A percentile compares a stretch with the other conserved stretches of the same genome.
phyloP scores from a whole-genome alignment of 805 yeast genomes.

The Candida glaebosa region DNA sequence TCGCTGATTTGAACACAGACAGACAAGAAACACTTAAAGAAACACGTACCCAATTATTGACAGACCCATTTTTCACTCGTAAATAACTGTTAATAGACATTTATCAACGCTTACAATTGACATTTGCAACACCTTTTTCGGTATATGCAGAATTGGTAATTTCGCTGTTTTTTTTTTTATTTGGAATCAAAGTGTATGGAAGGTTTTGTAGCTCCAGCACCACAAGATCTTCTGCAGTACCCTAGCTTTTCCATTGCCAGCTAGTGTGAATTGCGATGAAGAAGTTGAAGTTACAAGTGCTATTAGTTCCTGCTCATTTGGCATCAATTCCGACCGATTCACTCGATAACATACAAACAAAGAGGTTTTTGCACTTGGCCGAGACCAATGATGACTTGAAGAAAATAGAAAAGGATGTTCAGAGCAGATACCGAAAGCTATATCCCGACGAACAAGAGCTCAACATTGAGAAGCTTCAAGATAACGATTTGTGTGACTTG shows the following conservation, averaged over 20 bases:
- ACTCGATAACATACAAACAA: slow-evolving; percentile 20
- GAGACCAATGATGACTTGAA: slow-evolving; percentile 43
- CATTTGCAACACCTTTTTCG: too few relatives aligned
- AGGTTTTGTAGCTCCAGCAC: too few relatives aligned
- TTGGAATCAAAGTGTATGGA: too few relatives aligned
- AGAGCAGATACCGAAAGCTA: slow-evolving; percentile 52
- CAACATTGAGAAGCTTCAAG: slow-evolving; percentile 61
- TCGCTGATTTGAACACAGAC: neutral
- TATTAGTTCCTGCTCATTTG: slow-evolving; percentile 26
- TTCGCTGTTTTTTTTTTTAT: too few relatives aligned
- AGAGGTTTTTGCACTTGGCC: slow-evolving; percentile 66
- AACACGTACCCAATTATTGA: neutral
- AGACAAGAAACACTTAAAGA: neutral
- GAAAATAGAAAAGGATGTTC: slow-evolving; percentile 51
- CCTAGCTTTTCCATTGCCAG: too few relatives aligned
- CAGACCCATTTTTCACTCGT: neutral
- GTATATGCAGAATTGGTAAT: too few relatives aligned
- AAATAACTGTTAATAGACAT: too few relatives aligned
- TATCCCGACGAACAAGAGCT: slow-evolving; percentile 62
- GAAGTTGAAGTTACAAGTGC: slow-evolving; percentile 34
- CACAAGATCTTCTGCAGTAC: too few relatives aligned
- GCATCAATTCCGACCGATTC: slow-evolving; percentile 17
- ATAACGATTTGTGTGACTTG: slow-evolving; percentile 63
- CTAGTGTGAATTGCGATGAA: slow-evolving; percentile 12
- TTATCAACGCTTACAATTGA: too few relatives aligned